Percentiles rank a stretch among this genome's conserved stretches.
Conservation (phyloP, 805 yeast species). For the Myxozyma nipponensis region DNA sequence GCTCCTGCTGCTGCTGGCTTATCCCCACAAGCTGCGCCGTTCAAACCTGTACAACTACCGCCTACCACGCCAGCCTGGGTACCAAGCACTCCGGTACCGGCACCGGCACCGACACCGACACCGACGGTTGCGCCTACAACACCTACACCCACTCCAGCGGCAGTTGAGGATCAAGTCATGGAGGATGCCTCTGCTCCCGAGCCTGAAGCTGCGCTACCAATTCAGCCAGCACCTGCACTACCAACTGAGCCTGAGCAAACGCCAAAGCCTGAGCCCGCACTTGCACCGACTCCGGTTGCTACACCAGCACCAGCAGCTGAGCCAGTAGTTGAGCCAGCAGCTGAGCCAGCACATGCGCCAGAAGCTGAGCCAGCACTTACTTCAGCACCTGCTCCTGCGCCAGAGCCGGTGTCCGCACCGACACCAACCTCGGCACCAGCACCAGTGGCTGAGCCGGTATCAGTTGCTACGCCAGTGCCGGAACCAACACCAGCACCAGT, state of each 20-base stretch:
- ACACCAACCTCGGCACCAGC: too few relatives aligned
- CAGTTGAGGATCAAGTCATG: slow-evolving; percentile 3
- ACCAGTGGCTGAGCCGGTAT: neutral
- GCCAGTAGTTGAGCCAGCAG: too few relatives aligned
- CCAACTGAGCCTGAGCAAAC: too few relatives aligned
- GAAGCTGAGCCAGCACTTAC: neutral
- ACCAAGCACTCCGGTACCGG: neutral
- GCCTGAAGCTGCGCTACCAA: neutral
- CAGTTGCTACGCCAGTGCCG: neutral
- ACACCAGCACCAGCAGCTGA: neutral
- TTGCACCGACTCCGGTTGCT: neutral
- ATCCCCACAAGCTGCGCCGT: neutral
- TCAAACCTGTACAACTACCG: neutral
- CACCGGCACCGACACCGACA: neutral
- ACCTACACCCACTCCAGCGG: neutral
- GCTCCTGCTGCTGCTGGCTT: neutral
- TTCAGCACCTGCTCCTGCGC: too few relatives aligned
- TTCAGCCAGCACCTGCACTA: slow-evolving; percentile 8
- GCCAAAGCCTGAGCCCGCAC: too few relatives aligned
- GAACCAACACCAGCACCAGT: neutral
- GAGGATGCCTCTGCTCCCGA: too few relatives aligned
- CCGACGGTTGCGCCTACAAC: slow-evolving; percentile 1
- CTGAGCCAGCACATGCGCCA: neutral
- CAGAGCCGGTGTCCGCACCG: too few relatives aligned
- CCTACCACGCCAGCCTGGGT: neutral